Base-by-base conservation (phyloP, 768 basidiomycete genomes). In the Tylopilus rubrobrunneus region DNA sequence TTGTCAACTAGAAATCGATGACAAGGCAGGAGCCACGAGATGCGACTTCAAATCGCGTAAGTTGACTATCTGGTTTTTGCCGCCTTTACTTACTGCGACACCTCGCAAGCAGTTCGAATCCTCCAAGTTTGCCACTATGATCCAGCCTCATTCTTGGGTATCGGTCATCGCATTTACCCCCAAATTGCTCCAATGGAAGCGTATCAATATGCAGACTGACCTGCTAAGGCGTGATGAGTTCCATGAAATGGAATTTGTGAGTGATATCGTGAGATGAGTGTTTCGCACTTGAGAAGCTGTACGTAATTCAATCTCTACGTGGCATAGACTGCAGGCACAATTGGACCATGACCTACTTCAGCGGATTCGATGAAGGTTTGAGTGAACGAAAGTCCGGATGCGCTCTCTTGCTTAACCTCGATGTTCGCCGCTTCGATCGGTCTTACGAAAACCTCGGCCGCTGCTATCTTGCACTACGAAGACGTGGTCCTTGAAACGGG, bases 381-480 rank as follows among this genome's bases (percentile, higher is more conserved):
- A 92, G 86, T 12, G 96, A 98, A 71, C 82, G 89, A 23, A 92
- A 97, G 69, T 76, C 95, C 29, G 91, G 89, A 2, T 86, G 89
- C 64, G 82, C 87, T 1, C 72, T 84, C 25, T 81, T 86, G 11
- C 85, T 96, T 58, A 95, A 99, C 64, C 81, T 84, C 58, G 97
- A 99, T 90, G 70, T 94, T 98, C 69, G 83, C 91, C 19, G 94
- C 93, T 9, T 91, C 94, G 2, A 83, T 98, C 44, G 92, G 92
- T 2, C 80, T 96, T 55, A 85, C 89, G 39, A 92, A 93, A 76
- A 95, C 94, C 5, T 86, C 88, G 4, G 81, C 98, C 14, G 74
- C 81, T n/a, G 73, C 76, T 0, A 76, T 91, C 29, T 64, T 89
- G 31, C 78, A 83, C 55, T 95, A 98, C 61, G 84, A 88, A 49